Conservation (phyloP, 768 basidiomycete genomes). For the Boletus rufocinnamomeus region DNA sequence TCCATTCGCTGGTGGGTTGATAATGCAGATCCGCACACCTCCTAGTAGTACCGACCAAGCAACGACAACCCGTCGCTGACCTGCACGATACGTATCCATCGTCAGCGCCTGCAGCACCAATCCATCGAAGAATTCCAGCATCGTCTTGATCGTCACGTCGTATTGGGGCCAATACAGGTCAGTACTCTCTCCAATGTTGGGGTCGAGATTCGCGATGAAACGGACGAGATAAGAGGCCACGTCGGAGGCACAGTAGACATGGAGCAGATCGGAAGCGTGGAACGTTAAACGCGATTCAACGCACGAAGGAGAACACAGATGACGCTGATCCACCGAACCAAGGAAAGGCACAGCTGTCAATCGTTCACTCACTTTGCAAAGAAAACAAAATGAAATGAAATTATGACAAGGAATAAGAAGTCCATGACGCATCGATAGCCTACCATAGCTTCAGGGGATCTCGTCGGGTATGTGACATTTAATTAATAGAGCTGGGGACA, state of each 20-base stretch:
- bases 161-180: slow-evolving; percentile 49
- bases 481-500: no score
- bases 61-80: no score
- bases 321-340: slow-evolving; percentile 39
- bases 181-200: slow-evolving; percentile 37
- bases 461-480: no score
- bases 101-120: slow-evolving; percentile 36
- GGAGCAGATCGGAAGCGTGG: slow-evolving; percentile 45
- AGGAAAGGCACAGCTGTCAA: no score
- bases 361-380: no score
- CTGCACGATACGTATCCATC: slow-evolving; percentile 48
- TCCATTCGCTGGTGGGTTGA: no score
- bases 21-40: no score
- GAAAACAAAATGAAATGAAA: no score
- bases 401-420: no score
- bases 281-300: slow-evolving; percentile 27
- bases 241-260: slow-evolving; percentile 44
- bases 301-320: background rate
- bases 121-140: slow-evolving; percentile 45
- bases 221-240: slow-evolving; percentile 40
- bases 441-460: no score
- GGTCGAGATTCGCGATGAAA: slow-evolving; percentile 30
- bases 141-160: slow-evolving; percentile 26
- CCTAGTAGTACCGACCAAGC: no score
- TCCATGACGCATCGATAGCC: no score